These are phyloP conservation scores for Serendipita indica DNA, from an alignment of 768 basidiomycete species.

Conservation along the genomic window DNA sequence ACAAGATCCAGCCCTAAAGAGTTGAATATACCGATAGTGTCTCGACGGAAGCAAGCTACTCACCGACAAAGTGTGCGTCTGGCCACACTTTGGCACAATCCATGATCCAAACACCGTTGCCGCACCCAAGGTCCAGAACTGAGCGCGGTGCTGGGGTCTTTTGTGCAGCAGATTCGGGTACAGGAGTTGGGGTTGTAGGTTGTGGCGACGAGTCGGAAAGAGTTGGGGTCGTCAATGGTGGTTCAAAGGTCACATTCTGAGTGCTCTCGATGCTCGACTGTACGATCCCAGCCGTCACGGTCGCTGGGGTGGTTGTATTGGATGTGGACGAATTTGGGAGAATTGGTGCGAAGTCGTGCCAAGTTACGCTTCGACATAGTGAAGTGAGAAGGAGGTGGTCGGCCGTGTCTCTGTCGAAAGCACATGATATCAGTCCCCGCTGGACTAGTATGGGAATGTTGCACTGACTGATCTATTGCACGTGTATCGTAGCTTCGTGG, in stretches of 20 bases:
- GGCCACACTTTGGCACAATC: conserved; percentile 50
- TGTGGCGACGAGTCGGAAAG: no score
- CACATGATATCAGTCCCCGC: conserved; percentile 1
- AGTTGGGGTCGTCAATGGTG: no score
- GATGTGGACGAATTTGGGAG: conserved; percentile 45
- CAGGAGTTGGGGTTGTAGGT: not conserved
- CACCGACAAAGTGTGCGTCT: conserved; percentile 51
- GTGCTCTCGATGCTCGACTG: no score
- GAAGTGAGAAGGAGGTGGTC: conserved; percentile 42
- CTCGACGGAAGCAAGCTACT: conserved; percentile 14
- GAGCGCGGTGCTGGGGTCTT: conserved; percentile 7
- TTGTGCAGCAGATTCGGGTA: not conserved
- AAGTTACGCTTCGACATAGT: conserved; percentile 43
- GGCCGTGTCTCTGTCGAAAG: conserved; percentile 44
- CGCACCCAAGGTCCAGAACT: conserved; percentile 61
- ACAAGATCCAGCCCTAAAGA: conserved; percentile 50
- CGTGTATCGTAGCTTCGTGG: conserved; percentile 50
- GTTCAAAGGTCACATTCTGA: conserved; percentile 10
- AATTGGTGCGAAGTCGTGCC: conserved; percentile 45
- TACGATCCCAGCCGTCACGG: not conserved
- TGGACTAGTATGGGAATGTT: conserved; percentile 10
- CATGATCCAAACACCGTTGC: conserved; percentile 61
- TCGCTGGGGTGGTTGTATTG: not conserved
- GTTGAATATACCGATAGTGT: not conserved
- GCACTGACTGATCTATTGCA: conserved; percentile 50